Conservation (phyloP, 352 stramenopile genomes). For the Phytophthora agathidicida region DNA sequence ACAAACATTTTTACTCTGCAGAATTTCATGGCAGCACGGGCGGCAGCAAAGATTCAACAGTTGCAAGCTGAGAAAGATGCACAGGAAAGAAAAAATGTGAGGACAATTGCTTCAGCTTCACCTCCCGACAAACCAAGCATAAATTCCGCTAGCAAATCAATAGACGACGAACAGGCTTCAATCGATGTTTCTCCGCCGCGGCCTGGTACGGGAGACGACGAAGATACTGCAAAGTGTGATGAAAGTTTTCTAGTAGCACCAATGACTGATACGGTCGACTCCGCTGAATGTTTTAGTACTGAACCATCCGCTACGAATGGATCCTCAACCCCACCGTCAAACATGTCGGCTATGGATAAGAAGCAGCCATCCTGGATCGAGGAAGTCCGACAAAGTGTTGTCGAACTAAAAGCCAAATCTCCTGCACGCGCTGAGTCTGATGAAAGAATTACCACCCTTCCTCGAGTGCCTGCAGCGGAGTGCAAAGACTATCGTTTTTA, state of each 20-base stretch:
- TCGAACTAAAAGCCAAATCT: conserved; percentile 4
- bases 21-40: conserved; percentile 44
- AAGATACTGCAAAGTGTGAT: neutral
- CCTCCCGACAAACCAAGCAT: neutral
- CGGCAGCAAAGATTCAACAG: conserved; percentile 45
- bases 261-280: neutral
- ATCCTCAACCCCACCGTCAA: neutral
- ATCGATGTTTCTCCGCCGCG: neutral
- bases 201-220: neutral
- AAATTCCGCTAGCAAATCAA: neutral
- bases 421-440: neutral
- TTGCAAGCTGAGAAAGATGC: conserved; percentile 40
- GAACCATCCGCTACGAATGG: neutral
- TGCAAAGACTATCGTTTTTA: conserved; percentile 64
- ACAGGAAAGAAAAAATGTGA: neutral
- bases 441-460: conserved; percentile 1
- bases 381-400: conserved; percentile 21
- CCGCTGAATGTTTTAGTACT: neutral
- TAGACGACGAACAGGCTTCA: neutral
- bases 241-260: neutral
- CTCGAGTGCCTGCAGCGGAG: conserved; percentile 19
- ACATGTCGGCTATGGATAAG: too few relatives aligned
- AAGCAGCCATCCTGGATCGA: conserved; percentile 12
- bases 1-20: conserved; percentile 36
- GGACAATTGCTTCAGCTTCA: neutral